Evolutionary conservation across 805 yeast genomes (phyloP), one percentile per base, ranked within the genome.

Genomic region (Kregervanrija fluxuum): DNA sequence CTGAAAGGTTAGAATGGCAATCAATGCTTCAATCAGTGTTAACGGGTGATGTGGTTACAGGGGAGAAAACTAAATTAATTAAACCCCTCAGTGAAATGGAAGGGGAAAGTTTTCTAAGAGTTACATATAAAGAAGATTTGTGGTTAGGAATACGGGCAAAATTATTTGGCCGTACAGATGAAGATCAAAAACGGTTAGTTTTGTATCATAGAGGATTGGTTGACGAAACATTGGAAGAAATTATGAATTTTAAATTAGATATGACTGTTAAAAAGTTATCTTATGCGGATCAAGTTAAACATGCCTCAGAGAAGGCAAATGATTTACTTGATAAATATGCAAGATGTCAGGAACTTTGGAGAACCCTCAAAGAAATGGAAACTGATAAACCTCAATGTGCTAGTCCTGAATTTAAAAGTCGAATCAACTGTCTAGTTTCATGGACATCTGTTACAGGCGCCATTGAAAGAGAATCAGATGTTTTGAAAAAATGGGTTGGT

Each of bases 1-100:
- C 80, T 10, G 97, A 89, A 58, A 73, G 98, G 40, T 68, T 90
- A 11, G 96, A 89, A 64, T 93, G 99, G 99, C 98, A 93, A 64
- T 77, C 91, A 0, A 88, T 93, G 95, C 71, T 93, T 40, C 75
- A 85, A 10, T 75, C 89, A 3, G 98, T 93, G 3, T 74, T 93
- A 33, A 91, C 95, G 3, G 98, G 99, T 53, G 98, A 93, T 62
- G 95, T 93, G 43, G 89, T 93, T 15, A 77, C 83, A 33, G 82
- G 91, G 11, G 99, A 93, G 57, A 93, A 91, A 64, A 82, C 86
- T 4, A 82, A 82, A 62, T 71, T 85, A 44, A 79, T 77, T 12
- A 75, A 73, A 42, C 80, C 74, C 33, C 60, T 63, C 22, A 54
- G 48, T 33, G 69, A 71, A 46, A 60, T 55, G 47, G 70, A 64